Evolutionary conservation across 805 yeast genomes (phyloP).

Genomic region (Candida adriatica): DNA sequence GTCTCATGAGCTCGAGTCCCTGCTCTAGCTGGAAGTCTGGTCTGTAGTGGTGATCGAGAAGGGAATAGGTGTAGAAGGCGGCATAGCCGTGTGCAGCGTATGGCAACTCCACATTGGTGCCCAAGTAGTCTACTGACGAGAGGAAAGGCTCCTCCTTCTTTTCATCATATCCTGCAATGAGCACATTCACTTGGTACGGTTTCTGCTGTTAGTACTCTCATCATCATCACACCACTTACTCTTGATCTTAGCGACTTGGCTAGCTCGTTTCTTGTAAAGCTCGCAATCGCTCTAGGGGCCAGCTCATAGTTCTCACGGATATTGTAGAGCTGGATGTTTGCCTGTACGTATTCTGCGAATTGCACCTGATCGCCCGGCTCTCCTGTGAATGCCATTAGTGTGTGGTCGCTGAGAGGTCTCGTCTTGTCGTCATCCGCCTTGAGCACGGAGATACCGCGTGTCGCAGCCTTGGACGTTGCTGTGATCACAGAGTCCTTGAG

Average conservation of each 20-base stretch:
- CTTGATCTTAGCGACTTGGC: conserved; percentile 88
- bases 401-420: conserved; percentile 62
- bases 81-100: conserved; percentile 99
- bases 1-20: conserved; percentile 66
- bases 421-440: conserved; percentile 80
- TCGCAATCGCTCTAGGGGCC: conserved; percentile 79
- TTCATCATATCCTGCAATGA: conserved; percentile 76
- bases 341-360: conserved; percentile 91
- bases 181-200: conserved; percentile 91
- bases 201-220: conserved; percentile 32
- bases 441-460: conserved; percentile 81
- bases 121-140: conserved; percentile 90
- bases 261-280: conserved; percentile 80
- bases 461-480: conserved; percentile 92
- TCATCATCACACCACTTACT: conserved; percentile 21
- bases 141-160: conserved; percentile 55
- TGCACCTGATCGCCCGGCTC: conserved; percentile 89
- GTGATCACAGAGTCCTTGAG: conserved; percentile 75
- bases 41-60: conserved; percentile 85
- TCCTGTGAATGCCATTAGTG: conserved; percentile 85
- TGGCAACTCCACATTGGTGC: conserved; percentile 85
- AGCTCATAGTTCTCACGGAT: conserved; percentile 81
- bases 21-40: conserved; percentile 68
- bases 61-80: conserved; percentile 87
- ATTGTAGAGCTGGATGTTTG: conserved; percentile 80